Percentiles rank a stretch among this genome's conserved stretches.
Evolutionary conservation across 1,139 yeast genomes (phyloP).

Genomic region (Spathaspora jeffriesii): DNA sequence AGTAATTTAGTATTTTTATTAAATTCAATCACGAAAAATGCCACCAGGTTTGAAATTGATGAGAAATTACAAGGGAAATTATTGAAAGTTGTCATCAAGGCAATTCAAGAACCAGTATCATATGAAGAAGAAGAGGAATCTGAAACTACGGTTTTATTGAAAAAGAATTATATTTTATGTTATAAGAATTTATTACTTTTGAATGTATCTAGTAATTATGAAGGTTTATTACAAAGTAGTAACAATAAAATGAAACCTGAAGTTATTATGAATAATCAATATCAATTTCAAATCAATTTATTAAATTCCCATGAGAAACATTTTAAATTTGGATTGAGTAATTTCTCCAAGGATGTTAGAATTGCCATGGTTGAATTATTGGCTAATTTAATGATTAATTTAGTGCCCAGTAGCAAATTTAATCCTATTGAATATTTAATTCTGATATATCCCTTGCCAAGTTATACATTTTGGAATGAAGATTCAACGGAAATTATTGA

Average conservation of each 20-base stretch:
- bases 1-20: slow-evolving; percentile 33
- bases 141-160: slow-evolving; percentile 23
- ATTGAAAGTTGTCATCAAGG: slow-evolving; percentile 32
- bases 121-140: slow-evolving; percentile 16
- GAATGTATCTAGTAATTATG: slow-evolving; percentile 38
- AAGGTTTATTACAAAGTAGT: slow-evolving; percentile 29
- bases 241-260: slow-evolving; percentile 40
- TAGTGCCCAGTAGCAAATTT: slow-evolving; percentile 43
- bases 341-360: slow-evolving; percentile 35
- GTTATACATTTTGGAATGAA: slow-evolving; percentile 24
- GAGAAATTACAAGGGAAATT: slow-evolving; percentile 41
- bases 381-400: slow-evolving; percentile 34
- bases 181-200: slow-evolving; percentile 34
- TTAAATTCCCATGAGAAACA: slow-evolving; percentile 32
- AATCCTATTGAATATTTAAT: slow-evolving; percentile 35
- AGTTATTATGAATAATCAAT: slow-evolving; percentile 41
- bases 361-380: slow-evolving; percentile 39
- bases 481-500: slow-evolving; percentile 11
- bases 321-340: slow-evolving; percentile 30
- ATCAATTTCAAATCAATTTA: slow-evolving; percentile 34
- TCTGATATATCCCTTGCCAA: slow-evolving; percentile 30
- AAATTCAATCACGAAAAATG: slow-evolving; percentile 34
- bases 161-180: slow-evolving; percentile 34
- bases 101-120: slow-evolving; percentile 19
- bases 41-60: slow-evolving; percentile 41